phyloP scores from a whole-genome alignment of 805 yeast genomes.

The Schwanniomyces occidentalis region DNA sequence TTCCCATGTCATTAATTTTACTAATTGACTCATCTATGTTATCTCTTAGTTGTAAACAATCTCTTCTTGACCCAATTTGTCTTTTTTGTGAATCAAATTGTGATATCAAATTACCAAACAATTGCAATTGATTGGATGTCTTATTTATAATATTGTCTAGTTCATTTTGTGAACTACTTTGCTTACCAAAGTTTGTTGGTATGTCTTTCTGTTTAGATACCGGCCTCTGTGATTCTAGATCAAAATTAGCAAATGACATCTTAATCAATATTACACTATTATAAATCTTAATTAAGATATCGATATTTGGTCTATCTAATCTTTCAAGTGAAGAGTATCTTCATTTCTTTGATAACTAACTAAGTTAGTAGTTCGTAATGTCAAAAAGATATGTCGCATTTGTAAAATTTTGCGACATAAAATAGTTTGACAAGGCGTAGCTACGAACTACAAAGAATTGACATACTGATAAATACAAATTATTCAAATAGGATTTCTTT shows the following conservation, averaged over 20 bases:
- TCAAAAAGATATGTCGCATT: no score
- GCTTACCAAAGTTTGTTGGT: conserved; percentile 1
- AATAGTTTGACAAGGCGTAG: no score
- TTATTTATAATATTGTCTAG: conserved; percentile 33
- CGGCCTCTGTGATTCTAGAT: conserved; percentile 48
- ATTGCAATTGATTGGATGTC: conserved; percentile 42
- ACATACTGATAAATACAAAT: no score
- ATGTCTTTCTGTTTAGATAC: conserved; percentile 7
- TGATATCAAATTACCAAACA: conserved; percentile 50
- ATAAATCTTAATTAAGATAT: no score
- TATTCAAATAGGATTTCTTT: no score
- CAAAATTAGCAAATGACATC: conserved; percentile 59
- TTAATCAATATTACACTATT: no score
- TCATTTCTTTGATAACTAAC: no score
- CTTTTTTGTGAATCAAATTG: conserved; percentile 49
- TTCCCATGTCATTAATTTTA: conserved; percentile 31
- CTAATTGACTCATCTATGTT: conserved; percentile 32
- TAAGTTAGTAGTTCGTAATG: no score
- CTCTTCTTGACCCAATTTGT: conserved; percentile 56
- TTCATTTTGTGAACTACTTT: conserved; percentile 19
- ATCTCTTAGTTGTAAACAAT: conserved; percentile 35
- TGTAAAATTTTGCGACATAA: no score
- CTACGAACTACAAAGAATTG: no score
- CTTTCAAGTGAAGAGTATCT: no score
- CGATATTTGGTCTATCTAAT: no score